A percentile compares a stretch with the other conserved stretches of the same genome.
Conservation (phyloP, 495 filamentous ascomycete genomes). For the Xylaria acuta region DNA sequence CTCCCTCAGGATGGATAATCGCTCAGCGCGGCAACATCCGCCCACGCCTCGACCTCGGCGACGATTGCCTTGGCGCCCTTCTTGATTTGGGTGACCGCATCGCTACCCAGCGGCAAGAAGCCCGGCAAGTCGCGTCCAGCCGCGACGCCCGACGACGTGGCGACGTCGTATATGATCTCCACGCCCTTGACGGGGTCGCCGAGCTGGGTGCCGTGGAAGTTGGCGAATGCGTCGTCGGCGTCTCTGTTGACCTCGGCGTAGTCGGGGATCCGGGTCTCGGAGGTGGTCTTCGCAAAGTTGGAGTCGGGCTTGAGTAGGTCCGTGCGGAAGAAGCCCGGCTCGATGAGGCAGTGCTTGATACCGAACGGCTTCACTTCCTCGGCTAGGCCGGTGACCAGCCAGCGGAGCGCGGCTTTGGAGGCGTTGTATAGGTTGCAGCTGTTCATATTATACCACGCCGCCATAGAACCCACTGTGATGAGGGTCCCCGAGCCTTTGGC, state of each 20-base stretch:
- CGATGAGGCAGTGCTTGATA: conserved; percentile 52
- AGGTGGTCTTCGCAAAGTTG: conserved; percentile 20
- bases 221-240: conserved; percentile 12
- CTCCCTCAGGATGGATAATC: background rate
- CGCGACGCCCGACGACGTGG: conserved; percentile 38
- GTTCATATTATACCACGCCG: conserved; percentile 43
- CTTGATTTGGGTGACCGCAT: conserved; percentile 16
- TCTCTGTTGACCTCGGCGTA: conserved; percentile 30
- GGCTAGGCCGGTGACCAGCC: conserved; percentile 47
- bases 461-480: conserved; percentile 57
- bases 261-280: conserved; percentile 24
- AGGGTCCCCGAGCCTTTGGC: conserved; percentile 47
- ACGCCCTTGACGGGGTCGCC: conserved; percentile 45
- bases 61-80: background rate
- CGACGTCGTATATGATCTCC: conserved; percentile 41
- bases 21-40: background rate
- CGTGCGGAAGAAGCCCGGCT: conserved; percentile 61
- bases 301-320: conserved; percentile 44
- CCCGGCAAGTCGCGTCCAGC: conserved; percentile 30
- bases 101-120: conserved; percentile 30
- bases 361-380: conserved; percentile 52
- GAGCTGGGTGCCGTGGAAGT: conserved; percentile 32
- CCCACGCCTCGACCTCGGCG: background rate
- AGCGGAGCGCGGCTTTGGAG: conserved; percentile 58
- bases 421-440: conserved; percentile 55